Conservation (phyloP, 2,329 filamentous ascomycete species). For the Dothidotthia symphoricarpi region DNA sequence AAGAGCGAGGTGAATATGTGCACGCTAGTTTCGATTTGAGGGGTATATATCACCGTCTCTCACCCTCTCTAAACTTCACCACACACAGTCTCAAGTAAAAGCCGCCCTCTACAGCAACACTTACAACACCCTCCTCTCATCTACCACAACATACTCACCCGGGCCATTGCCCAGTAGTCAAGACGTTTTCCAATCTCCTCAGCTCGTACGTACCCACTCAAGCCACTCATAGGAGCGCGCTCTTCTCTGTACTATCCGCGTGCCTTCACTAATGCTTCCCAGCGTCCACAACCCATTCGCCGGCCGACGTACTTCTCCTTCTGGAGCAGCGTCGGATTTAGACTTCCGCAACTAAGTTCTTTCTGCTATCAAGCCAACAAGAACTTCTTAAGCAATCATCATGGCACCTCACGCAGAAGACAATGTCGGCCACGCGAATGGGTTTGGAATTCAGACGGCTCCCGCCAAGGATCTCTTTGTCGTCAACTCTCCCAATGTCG, state of each 20-base stretch:
- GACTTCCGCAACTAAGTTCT: constrained; percentile 42
- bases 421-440: constrained; percentile 56
- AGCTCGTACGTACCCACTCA: constrained; percentile 72
- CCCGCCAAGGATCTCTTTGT: constrained; percentile 67
- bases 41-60: constrained; percentile 19
- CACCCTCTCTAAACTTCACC: constrained; percentile 7
- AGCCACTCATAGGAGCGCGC: constrained; percentile 3
- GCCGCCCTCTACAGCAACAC: constrained; percentile 7
- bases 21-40: constrained; percentile 17
- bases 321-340: constrained; percentile 72
- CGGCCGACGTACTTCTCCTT: constrained; percentile 87
- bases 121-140: constrained; percentile 10
- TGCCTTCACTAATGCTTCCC: constrained; percentile 23
- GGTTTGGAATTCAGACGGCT: constrained; percentile 46
- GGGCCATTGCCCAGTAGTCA: constrained; percentile 63
- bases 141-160: constrained; percentile 22
- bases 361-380: constrained; percentile 23
- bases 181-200: constrained; percentile 97
- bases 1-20: too few relatives aligned
- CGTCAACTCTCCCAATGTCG: constrained; percentile 88
- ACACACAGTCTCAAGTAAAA: constrained; percentile 7
- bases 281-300: constrained; percentile 96
- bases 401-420: constrained; percentile 96
- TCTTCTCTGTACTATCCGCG: too few relatives aligned
- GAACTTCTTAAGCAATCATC: constrained; percentile 38